Percentiles rank a stretch among this genome's conserved stretches.
These are phyloP conservation scores for Ambrosiella cleistominuta DNA, from an alignment of 2,329 filamentous ascomycete genomes.

Conservation along the genomic window DNA sequence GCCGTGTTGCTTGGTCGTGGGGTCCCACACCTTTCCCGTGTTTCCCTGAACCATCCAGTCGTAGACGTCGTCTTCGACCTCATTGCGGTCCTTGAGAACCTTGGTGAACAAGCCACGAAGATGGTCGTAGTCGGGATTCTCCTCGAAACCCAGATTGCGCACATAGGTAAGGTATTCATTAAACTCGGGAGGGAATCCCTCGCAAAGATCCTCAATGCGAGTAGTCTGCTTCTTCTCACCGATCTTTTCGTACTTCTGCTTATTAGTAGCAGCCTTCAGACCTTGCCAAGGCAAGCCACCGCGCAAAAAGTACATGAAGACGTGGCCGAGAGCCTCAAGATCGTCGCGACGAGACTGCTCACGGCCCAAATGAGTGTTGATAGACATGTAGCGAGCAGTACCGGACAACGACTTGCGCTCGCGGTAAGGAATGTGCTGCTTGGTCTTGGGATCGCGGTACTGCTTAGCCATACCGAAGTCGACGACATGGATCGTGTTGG, in stretches of 20 bases:
- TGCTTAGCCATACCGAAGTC: conserved; percentile 99
- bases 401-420: conserved; percentile 94
- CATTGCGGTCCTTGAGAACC: conserved; percentile 81
- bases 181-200: conserved; percentile 92
- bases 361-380: conserved; percentile 93
- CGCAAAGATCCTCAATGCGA: conserved; percentile 87
- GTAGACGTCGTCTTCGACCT: conserved; percentile 94
- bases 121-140: conserved; percentile 96
- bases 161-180: conserved; percentile 96
- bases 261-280: conserved; percentile 56
- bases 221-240: conserved; percentile 99
- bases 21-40: conserved; percentile 73
- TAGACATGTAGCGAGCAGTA: conserved; percentile 97
- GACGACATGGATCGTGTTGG: conserved; percentile 95
- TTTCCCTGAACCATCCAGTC: conserved; percentile 93
- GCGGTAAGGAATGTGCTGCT: conserved; percentile 95
- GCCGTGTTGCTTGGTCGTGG: conserved; percentile 44
- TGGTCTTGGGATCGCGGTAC: conserved; percentile 95
- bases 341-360: conserved; percentile 95
- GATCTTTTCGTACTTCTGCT: conserved; percentile 99
- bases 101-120: conserved; percentile 91
- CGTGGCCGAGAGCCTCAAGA: conserved; percentile 67
- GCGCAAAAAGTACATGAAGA: conserved; percentile 60
- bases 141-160: conserved; percentile 93
- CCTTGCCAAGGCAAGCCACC: conserved; percentile 56